Evolutionary conservation across 2,329 filamentous ascomycete genomes (phyloP).

Genomic region (Didymella lethalis): DNA sequence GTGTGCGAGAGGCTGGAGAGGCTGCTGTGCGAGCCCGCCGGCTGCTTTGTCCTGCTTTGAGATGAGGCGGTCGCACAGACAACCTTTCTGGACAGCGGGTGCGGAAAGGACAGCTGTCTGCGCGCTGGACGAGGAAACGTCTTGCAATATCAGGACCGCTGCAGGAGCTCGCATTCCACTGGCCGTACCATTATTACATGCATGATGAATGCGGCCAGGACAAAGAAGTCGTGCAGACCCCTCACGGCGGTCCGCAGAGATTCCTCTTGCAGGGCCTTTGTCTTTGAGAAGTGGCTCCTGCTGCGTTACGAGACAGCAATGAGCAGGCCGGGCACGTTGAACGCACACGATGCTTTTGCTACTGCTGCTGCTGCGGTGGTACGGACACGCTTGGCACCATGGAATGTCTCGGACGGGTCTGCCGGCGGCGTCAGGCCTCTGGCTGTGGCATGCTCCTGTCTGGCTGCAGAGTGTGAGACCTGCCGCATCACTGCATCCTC

Average conservation of each 20-base stretch:
- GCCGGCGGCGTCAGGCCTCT: conserved; percentile 8
- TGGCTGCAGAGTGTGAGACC: conserved; percentile 12
- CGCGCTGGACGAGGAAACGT: conserved; percentile 11
- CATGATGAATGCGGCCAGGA: conserved; percentile 24
- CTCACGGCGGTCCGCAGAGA: conserved; percentile 1
- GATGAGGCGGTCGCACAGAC: conserved; percentile 24
- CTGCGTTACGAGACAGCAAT: conserved; percentile 17
- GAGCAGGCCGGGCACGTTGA: conserved; percentile 4
- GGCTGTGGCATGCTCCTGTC: background rate
- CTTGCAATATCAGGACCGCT: conserved; percentile 15
- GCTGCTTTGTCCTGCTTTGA: conserved; percentile 8
- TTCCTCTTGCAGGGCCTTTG: conserved; percentile 24
- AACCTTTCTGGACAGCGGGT: conserved; percentile 24
- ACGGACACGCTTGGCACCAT: conserved; percentile 10
- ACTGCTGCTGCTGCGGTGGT: conserved; percentile 1
- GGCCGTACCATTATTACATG: conserved; percentile 25
- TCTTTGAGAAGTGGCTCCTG: conserved; percentile 26
- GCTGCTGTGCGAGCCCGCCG: conserved; percentile 5
- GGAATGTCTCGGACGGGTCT: conserved; percentile 16
- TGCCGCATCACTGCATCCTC: conserved; percentile 1
- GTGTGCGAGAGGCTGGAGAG: conserved; percentile 25
- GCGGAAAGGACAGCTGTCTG: conserved; percentile 32
- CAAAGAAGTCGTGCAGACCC: conserved; percentile 16
- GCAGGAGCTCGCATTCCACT: conserved; percentile 19
- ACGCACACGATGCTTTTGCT: conserved; percentile 23